Conservation (phyloP, 2,329 filamentous ascomycete genomes). For the Epichloe scottii region DNA sequence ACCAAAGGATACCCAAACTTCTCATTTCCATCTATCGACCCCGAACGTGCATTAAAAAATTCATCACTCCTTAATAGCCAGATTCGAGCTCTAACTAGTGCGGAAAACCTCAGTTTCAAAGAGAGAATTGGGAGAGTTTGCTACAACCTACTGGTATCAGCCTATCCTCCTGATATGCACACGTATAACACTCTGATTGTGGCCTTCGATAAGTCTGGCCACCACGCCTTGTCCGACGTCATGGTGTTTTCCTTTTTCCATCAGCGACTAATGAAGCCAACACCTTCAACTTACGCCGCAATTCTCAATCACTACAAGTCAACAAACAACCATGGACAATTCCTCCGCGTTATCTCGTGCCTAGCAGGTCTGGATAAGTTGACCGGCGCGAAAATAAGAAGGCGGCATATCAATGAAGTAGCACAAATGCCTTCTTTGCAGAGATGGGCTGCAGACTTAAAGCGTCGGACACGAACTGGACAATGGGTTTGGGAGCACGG, state of each 20-base stretch:
- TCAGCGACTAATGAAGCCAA: slow-evolving; percentile 31
- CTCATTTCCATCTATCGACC: slow-evolving; percentile 18
- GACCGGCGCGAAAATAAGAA: slow-evolving; percentile 26
- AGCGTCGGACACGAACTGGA: slow-evolving; percentile 15
- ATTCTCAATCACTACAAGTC: slow-evolving; percentile 38
- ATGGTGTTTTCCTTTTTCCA: slow-evolving; percentile 39
- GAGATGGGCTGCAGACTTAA: slow-evolving; percentile 17
- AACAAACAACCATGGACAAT: slow-evolving; percentile 26
- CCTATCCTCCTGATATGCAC: slow-evolving; percentile 49
- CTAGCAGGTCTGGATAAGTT: slow-evolving; percentile 30
- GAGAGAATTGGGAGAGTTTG: slow-evolving; percentile 32
- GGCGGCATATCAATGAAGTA: slow-evolving; percentile 22
- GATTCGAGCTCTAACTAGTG: slow-evolving; percentile 17
- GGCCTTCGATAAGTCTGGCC: slow-evolving; percentile 44
- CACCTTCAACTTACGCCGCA: slow-evolving; percentile 34
- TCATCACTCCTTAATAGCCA: slow-evolving; percentile 17
- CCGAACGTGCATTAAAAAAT: slow-evolving; percentile 13
- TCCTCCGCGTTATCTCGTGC: slow-evolving; percentile 32
- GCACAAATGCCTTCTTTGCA: slow-evolving; percentile 13
- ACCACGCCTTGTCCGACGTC: slow-evolving; percentile 37
- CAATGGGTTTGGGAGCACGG: slow-evolving; percentile 29
- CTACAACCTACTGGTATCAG: slow-evolving; percentile 54
- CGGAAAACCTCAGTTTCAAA: slow-evolving; percentile 14
- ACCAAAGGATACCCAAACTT: slow-evolving; percentile 10
- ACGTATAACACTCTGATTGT: slow-evolving; percentile 61